Evolutionary conservation across 352 stramenopile species (phyloP).

Genomic region (Globisporangium yorkense): DNA sequence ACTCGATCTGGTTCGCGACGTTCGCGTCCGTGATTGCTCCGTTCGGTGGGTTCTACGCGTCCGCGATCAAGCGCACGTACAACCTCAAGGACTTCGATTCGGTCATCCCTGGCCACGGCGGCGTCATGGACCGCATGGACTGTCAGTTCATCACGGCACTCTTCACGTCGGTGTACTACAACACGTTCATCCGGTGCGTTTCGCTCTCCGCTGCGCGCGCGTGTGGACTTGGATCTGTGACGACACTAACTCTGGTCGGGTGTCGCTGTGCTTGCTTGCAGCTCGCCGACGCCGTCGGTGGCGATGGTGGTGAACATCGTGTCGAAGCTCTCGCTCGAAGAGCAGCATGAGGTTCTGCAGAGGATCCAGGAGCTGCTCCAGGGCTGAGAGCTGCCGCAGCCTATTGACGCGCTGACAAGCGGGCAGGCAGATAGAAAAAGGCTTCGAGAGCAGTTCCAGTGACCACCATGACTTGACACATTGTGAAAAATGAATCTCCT

Average conservation of each 20-base stretch:
- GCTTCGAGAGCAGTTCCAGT: not conserved
- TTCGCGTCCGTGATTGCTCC: slow-evolving; percentile 98
- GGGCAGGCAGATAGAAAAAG: not conserved
- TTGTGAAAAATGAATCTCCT: not conserved
- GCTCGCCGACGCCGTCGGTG: slow-evolving; percentile 55
- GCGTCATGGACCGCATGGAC: slow-evolving; percentile 97
- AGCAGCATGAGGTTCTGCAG: slow-evolving; percentile 67
- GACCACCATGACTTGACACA: not conserved
- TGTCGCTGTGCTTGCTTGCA: slow-evolving; percentile 11
- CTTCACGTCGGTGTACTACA: slow-evolving; percentile 97
- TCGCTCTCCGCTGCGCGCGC: not conserved
- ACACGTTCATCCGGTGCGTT: slow-evolving; percentile 92
- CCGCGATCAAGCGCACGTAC: slow-evolving; percentile 98
- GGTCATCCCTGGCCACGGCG: slow-evolving; percentile 97
- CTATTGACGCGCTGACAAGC: not conserved
- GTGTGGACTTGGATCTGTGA: not conserved
- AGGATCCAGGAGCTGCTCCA: slow-evolving; percentile 60
- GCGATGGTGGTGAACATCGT: slow-evolving; percentile 74
- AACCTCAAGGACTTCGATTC: slow-evolving; percentile 99
- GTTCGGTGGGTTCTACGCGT: slow-evolving; percentile 99
- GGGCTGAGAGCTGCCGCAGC: slow-evolving; percentile 10
- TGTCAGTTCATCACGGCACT: slow-evolving; percentile 95
- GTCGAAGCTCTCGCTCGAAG: slow-evolving; percentile 46
- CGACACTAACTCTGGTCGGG: not conserved
- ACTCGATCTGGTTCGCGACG: slow-evolving; percentile 95